phyloP scores from a whole-genome alignment of 306 rosid genomes.

The Notholithocarpus densiflorus region DNA sequence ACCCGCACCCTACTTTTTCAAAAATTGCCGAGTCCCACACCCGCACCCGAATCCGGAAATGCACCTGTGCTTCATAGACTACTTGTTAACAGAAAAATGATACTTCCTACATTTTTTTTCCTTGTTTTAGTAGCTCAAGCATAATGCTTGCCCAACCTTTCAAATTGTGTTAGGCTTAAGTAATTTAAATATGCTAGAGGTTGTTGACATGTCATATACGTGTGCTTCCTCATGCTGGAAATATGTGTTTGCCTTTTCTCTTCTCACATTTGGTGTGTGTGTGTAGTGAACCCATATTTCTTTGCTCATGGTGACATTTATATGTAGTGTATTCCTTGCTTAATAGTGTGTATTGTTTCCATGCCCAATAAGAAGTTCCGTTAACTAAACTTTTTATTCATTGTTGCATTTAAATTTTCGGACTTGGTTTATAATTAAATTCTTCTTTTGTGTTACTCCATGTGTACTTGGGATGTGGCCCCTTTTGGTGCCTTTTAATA shows the following conservation, averaged over 20 bases:
- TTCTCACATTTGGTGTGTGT: neutral
- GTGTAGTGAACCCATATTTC: neutral
- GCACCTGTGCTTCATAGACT: neutral
- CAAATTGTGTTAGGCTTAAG: neutral
- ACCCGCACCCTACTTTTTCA: too few species aligned
- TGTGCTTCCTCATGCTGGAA: neutral
- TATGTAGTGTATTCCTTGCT: neutral
- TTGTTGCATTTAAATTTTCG: neutral
- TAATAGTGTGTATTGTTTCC: neutral
- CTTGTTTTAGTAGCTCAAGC: neutral
- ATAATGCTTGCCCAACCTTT: neutral
- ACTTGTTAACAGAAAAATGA: neutral
- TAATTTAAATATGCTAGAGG: neutral
- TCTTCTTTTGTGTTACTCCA: neutral
- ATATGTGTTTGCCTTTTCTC: neutral
- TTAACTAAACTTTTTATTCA: neutral
- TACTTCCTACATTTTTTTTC: neutral
- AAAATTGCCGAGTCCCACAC: too few species aligned
- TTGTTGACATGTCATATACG: neutral
- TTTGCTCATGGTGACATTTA: neutral
- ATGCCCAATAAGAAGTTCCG: neutral
- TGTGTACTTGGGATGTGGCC: neutral
- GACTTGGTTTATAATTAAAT: neutral
- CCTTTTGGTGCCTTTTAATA: neutral
- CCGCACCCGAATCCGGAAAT: too few species aligned